A percentile compares a stretch with the other conserved stretches of the same genome.
These are phyloP conservation scores for Acanthamoeba healyi DNA, from an alignment of 208 protist genomes.

Conservation along the genomic window DNA sequence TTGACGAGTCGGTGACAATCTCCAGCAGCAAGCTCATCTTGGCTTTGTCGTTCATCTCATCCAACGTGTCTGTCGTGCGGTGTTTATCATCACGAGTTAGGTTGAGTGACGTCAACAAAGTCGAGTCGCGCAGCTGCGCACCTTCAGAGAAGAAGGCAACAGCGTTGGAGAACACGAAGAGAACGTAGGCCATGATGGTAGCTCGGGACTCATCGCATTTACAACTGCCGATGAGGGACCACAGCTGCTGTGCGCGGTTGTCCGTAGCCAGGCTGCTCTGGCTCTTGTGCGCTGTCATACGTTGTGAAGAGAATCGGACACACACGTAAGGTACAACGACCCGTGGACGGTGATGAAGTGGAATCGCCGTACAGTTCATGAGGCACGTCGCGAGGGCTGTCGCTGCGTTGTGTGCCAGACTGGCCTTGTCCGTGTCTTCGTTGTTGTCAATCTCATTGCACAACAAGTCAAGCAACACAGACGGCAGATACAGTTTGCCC, in stretches of 20 bases:
- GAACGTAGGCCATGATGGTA: background rate
- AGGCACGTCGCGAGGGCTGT: background rate
- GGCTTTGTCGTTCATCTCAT: background rate
- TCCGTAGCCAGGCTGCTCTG: background rate
- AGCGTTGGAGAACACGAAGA: background rate
- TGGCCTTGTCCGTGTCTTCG: background rate
- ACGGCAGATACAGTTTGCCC: background rate
- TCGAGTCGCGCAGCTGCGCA: no score
- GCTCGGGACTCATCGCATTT: background rate
- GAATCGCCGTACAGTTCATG: conserved; percentile 28
- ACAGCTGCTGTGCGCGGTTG: background rate
- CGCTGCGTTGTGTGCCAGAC: background rate
- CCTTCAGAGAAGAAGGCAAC: background rate
- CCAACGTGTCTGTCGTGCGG: background rate
- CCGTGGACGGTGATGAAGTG: background rate
- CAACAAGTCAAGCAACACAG: background rate
- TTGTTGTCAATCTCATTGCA: background rate
- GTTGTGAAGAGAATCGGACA: background rate
- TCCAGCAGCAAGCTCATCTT: background rate
- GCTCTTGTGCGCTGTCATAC: background rate
- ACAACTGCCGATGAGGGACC: background rate
- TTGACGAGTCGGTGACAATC: background rate
- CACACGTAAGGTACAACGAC: background rate
- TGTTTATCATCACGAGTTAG: no score
- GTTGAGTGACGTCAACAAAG: no score